A percentile compares a stretch with the other conserved stretches of the same genome.
These are phyloP conservation scores for Amphibolis antarctica DNA, from an alignment of 106 monocot species.

Conservation along the genomic window DNA sequence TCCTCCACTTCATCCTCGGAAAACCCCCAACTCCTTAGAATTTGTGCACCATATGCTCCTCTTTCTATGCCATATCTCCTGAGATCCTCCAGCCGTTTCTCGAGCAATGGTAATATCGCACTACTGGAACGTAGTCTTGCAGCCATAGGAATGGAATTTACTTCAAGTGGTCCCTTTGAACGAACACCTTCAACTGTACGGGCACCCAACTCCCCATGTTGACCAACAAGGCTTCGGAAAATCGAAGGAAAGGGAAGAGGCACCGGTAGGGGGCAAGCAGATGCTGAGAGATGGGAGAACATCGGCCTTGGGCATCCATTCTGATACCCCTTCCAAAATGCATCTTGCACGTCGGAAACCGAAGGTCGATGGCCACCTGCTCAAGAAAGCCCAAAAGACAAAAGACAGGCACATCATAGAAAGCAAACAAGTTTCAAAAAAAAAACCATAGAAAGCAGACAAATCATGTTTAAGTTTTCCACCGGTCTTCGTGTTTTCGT, in stretches of 20 bases:
- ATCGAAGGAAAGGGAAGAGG: slow-evolving; percentile 86
- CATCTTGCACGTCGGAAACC: slow-evolving; percentile 41
- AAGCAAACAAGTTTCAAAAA: neutral
- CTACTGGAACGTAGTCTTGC: slow-evolving; percentile 66
- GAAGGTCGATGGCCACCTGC: slow-evolving; percentile 35
- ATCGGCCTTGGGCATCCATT: slow-evolving; percentile 14
- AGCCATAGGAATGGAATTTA: slow-evolving; percentile 68
- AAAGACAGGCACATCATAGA: neutral
- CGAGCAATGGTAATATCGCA: slow-evolving; percentile 60
- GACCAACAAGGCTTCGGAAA: slow-evolving; percentile 42
- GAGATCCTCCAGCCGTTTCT: slow-evolving; percentile 35
- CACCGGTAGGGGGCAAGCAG: slow-evolving; percentile 69
- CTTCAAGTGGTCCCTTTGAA: slow-evolving; percentile 53
- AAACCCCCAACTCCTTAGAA: slow-evolving; percentile 70
- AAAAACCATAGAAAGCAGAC: neutral
- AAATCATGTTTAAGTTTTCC: neutral
- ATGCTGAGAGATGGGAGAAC: slow-evolving; percentile 43
- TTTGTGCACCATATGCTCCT: slow-evolving; percentile 39
- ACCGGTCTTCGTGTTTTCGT: neutral
- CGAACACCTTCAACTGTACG: neutral
- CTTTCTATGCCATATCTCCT: slow-evolving; percentile 47
- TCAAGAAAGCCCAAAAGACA: neutral
- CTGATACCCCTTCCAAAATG: slow-evolving; percentile 25
- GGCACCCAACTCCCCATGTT: slow-evolving; percentile 36
- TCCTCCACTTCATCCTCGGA: slow-evolving; percentile 68